These are phyloP conservation scores for Aspergillus neoniger DNA, from an alignment of 2,329 filamentous ascomycete species.

Conservation along the genomic window DNA sequence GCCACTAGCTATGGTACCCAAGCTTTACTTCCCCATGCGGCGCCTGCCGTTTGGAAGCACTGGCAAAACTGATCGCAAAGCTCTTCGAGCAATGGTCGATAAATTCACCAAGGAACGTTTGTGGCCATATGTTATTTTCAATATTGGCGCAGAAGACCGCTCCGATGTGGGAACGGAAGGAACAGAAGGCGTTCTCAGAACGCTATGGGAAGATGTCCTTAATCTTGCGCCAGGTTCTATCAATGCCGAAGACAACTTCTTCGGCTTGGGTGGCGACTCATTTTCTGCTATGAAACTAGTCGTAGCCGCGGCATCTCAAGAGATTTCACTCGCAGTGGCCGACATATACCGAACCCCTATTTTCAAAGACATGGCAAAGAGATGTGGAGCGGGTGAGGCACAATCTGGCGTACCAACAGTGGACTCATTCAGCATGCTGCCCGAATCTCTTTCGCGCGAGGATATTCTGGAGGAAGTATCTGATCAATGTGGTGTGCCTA, in stretches of 20 bases:
- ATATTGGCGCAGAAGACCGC: conserved; percentile 19
- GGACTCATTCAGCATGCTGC: conserved; percentile 34
- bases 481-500: conserved; percentile 34
- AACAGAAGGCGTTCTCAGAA: conserved; percentile 32
- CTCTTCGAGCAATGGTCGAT: conserved; percentile 41
- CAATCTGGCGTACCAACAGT: conserved; percentile 7
- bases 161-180: conserved; percentile 31
- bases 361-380: conserved; percentile 46
- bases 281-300: conserved; percentile 52
- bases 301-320: conserved; percentile 41
- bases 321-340: conserved; percentile 45
- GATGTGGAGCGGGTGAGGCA: conserved; percentile 21
- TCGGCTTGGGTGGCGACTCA: conserved; percentile 50
- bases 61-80: conserved; percentile 46
- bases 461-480: conserved; percentile 31
- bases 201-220: conserved; percentile 44
- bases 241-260: conserved; percentile 49
- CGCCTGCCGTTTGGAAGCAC: conserved; percentile 46
- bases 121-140: conserved; percentile 33
- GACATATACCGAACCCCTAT: conserved; percentile 49
- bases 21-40: conserved; percentile 45
- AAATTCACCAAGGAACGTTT: conserved; percentile 36
- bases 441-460: conserved; percentile 21
- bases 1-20: conserved; percentile 48
- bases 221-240: conserved; percentile 41